A percentile compares a stretch with the other conserved stretches of the same genome.
These are phyloP conservation scores for Daldinia eschscholtzii DNA, from an alignment of 2,329 filamentous ascomycete genomes.

Conservation along the genomic window DNA sequence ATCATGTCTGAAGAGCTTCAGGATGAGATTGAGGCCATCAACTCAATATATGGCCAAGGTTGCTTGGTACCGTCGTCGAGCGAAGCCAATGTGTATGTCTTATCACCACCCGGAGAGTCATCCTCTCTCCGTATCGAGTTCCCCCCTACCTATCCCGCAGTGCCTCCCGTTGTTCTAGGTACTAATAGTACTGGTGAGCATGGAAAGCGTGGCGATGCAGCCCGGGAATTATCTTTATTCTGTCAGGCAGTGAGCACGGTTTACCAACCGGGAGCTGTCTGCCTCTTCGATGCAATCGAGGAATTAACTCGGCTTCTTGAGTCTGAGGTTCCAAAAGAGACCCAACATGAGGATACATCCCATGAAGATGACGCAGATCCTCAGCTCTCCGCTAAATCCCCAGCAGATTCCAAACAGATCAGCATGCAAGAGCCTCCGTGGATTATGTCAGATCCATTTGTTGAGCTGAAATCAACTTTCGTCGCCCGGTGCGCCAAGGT, in stretches of 20 bases:
- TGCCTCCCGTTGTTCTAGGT: slow-evolving; percentile 78
- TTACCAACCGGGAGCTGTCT: slow-evolving; percentile 81
- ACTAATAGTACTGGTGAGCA: slow-evolving; percentile 81
- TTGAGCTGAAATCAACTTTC: slow-evolving; percentile 90
- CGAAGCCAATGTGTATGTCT: slow-evolving; percentile 64
- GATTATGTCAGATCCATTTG: slow-evolving; percentile 78
- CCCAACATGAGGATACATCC: slow-evolving; percentile 42
- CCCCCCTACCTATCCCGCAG: slow-evolving; percentile 78
- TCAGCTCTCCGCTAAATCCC: slow-evolving; percentile 29
- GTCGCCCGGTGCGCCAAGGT: slow-evolving; percentile 81
- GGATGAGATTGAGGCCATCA: slow-evolving; percentile 85
- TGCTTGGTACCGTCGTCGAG: slow-evolving; percentile 65
- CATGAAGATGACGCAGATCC: slow-evolving; percentile 26
- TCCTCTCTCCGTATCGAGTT: slow-evolving; percentile 76
- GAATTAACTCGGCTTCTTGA: slow-evolving; percentile 67
- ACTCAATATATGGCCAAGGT: slow-evolving; percentile 83
- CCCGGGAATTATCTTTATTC: slow-evolving; percentile 76
- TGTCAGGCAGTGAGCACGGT: slow-evolving; percentile 74
- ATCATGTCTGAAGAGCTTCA: slow-evolving; percentile 71
- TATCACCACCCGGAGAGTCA: slow-evolving; percentile 74
- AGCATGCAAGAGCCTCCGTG: slow-evolving; percentile 67
- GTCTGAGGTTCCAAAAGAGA: slow-evolving; percentile 49
- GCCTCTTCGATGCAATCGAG: slow-evolving; percentile 92
- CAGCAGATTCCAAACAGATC: slow-evolving; percentile 22
- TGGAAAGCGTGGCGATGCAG: slow-evolving; percentile 78